Evolutionary conservation across 2,329 filamentous ascomycete species (phyloP).

Genomic region (Sporothrix pseudoabietina): DNA sequence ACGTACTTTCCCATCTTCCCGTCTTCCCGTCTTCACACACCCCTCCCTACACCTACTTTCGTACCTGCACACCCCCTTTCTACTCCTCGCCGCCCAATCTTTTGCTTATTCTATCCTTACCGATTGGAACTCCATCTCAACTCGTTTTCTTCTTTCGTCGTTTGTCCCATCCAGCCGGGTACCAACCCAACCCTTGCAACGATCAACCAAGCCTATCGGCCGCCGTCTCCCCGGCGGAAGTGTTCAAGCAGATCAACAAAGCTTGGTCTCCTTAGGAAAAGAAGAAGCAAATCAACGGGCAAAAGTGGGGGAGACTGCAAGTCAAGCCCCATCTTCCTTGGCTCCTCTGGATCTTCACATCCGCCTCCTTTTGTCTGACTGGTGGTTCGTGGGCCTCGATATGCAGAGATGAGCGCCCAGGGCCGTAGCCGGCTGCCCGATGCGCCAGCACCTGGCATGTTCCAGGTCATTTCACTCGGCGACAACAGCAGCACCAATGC

Average conservation of each 20-base stretch:
- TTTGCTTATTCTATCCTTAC: neutral
- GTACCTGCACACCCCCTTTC: conserved; percentile 13
- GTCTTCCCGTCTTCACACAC: neutral
- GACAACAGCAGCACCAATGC: conserved; percentile 30
- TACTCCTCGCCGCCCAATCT: neutral
- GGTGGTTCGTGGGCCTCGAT: neutral
- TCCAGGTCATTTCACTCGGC: conserved; percentile 36
- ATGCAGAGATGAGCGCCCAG: conserved; percentile 29
- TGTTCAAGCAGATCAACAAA: conserved; percentile 2
- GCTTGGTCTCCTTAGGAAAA: neutral
- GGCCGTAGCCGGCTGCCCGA: conserved; percentile 26
- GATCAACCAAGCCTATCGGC: neutral
- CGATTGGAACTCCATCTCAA: neutral
- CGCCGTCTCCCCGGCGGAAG: neutral
- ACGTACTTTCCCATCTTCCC: neutral
- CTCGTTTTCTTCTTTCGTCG: conserved; percentile 15
- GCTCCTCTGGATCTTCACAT: neutral
- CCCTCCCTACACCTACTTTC: neutral
- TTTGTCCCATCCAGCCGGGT: neutral
- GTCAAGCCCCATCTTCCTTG: neutral
- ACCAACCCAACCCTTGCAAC: neutral
- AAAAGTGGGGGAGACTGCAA: conserved; percentile 11
- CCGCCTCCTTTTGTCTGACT: neutral
- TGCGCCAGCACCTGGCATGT: conserved; percentile 29
- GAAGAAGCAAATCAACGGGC: neutral